A percentile compares a stretch with the other conserved stretches of the same genome.
phyloP scores from a whole-genome alignment of 2,329 filamentous ascomycete genomes.

The Pseudomassariella vexata region DNA sequence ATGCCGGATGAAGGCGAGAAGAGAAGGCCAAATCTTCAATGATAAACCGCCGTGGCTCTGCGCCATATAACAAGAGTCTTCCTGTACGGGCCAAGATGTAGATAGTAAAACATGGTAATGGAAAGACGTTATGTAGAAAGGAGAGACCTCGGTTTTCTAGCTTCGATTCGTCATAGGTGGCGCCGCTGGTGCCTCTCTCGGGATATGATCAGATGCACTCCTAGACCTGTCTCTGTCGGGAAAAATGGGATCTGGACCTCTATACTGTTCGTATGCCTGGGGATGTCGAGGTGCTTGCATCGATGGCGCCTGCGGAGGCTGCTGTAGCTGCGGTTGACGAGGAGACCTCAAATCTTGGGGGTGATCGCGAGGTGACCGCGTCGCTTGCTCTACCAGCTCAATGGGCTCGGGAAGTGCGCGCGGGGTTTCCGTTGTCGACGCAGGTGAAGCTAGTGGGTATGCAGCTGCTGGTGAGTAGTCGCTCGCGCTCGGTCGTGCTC shows the following conservation, averaged over 20 bases:
- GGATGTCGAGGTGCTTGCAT: slow-evolving; percentile 17
- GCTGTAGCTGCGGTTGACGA: slow-evolving; percentile 18
- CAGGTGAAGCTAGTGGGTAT: slow-evolving; percentile 21
- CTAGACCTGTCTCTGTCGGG: slow-evolving; percentile 24
- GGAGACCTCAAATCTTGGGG: slow-evolving; percentile 20
- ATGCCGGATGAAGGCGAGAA: too few species aligned
- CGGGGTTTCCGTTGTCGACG: slow-evolving; percentile 21
- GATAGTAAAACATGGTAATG: not conserved
- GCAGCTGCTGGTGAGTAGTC: slow-evolving; percentile 21
- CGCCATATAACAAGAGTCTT: not conserved
- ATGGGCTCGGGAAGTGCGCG: slow-evolving; percentile 22
- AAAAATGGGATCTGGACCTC: slow-evolving; percentile 23
- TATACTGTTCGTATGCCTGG: slow-evolving; percentile 19
- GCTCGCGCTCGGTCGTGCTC: slow-evolving; percentile 14
- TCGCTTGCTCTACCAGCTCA: slow-evolving; percentile 22
- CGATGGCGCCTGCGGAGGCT: slow-evolving; percentile 14
- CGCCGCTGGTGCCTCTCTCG: slow-evolving; percentile 17
- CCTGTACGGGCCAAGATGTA: not conserved
- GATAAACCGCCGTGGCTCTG: slow-evolving; percentile 1
- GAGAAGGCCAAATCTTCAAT: too few species aligned
- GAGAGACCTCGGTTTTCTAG: slow-evolving; percentile 8
- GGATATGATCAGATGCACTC: slow-evolving; percentile 20
- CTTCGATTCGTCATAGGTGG: slow-evolving; percentile 20
- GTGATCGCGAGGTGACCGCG: slow-evolving; percentile 20
- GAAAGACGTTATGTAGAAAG: not conserved